Conservation (phyloP, 2,329 filamentous ascomycete species). For the Cladosporium sp. region DNA sequence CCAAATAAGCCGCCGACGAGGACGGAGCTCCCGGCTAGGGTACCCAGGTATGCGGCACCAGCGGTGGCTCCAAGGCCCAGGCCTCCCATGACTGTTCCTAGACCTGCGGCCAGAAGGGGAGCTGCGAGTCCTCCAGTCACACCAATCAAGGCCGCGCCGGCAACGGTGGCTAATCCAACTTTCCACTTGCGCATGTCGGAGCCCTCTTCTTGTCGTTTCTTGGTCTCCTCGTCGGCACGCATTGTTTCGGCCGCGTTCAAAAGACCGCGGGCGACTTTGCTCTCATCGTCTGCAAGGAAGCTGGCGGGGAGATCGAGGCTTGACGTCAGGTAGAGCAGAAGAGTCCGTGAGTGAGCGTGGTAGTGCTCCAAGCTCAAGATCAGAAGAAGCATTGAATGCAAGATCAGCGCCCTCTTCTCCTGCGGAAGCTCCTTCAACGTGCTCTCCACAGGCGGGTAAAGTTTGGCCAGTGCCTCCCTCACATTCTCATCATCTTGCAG, state of each 20-base stretch:
- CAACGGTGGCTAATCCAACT: constrained; percentile 80
- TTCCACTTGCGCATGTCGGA: constrained; percentile 65
- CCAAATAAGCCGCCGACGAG: constrained; percentile 83
- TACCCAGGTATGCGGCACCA: constrained; percentile 71
- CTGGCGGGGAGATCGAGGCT: constrained; percentile 29
- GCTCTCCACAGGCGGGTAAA: constrained; percentile 35
- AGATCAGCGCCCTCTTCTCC: constrained; percentile 30
- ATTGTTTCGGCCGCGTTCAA: constrained; percentile 70
- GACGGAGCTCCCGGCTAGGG: constrained; percentile 71
- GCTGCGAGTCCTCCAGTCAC: constrained; percentile 74
- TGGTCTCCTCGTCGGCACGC: constrained; percentile 69
- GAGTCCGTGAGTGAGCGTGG: constrained; percentile 30
- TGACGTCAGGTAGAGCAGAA: constrained; percentile 30
- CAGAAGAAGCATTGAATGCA: constrained; percentile 33
- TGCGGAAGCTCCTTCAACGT: constrained; percentile 31
- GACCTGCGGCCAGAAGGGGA: constrained; percentile 68
- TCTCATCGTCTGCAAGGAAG: constrained; percentile 42
- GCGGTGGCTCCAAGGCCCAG: constrained; percentile 67
- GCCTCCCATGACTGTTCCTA: constrained; percentile 73
- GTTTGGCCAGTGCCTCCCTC: constrained; percentile 22
- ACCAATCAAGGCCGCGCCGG: constrained; percentile 79
- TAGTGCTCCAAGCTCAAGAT: constrained; percentile 36
- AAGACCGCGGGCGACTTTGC: constrained; percentile 66
- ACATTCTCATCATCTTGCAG: constrained; percentile 27
- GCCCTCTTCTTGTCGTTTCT: constrained; percentile 63